Percentiles rank a stretch among this genome's conserved stretches.
Evolutionary conservation across 2,329 filamentous ascomycete species (phyloP).

Genomic region (Bipolaris bicolor): DNA sequence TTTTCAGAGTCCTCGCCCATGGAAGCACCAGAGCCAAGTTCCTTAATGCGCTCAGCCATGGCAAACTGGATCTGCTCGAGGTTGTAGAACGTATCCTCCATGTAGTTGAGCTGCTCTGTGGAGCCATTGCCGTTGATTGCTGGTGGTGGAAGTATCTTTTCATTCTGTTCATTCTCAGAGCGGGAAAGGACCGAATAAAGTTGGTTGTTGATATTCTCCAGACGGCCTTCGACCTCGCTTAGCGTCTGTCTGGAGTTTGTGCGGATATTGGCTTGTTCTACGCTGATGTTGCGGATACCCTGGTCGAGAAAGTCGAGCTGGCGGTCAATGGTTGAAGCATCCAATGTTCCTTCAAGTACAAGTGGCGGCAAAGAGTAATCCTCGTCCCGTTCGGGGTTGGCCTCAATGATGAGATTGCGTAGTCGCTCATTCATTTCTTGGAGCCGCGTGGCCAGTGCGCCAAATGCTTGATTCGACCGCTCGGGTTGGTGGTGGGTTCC

Average conservation of each 20-base stretch:
- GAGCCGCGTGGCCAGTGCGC: conserved; percentile 68
- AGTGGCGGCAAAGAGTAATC: conserved; percentile 42
- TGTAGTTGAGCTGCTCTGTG: conserved; percentile 71
- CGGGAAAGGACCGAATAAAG: conserved; percentile 58
- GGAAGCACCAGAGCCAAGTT: conserved; percentile 29
- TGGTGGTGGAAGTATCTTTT: conserved; percentile 64
- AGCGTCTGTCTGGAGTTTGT: conserved; percentile 38
- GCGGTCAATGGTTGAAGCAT: conserved; percentile 49
- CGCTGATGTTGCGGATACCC: conserved; percentile 65
- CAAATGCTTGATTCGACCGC: conserved; percentile 57
- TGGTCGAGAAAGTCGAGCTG: conserved; percentile 76
- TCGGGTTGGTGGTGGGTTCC: conserved; percentile 43
- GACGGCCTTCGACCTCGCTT: conserved; percentile 49
- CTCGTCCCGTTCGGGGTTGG: conserved; percentile 59
- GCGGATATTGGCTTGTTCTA: conserved; percentile 56
- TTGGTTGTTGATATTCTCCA: conserved; percentile 64
- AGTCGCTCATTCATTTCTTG: conserved; percentile 71
- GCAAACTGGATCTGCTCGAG: conserved; percentile 45
- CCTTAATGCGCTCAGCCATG: conserved; percentile 37
- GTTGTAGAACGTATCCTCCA: conserved; percentile 65
- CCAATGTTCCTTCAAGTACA: conserved; percentile 20
- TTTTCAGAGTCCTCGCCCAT: conserved; percentile 35
- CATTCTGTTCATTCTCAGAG: conserved; percentile 58
- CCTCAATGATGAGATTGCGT: conserved; percentile 68
- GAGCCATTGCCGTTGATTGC: conserved; percentile 62